A percentile compares a stretch with the other conserved stretches of the same genome.
phyloP scores from a whole-genome alignment of 2,329 filamentous ascomycete species.

The Fusarium nurragi region DNA sequence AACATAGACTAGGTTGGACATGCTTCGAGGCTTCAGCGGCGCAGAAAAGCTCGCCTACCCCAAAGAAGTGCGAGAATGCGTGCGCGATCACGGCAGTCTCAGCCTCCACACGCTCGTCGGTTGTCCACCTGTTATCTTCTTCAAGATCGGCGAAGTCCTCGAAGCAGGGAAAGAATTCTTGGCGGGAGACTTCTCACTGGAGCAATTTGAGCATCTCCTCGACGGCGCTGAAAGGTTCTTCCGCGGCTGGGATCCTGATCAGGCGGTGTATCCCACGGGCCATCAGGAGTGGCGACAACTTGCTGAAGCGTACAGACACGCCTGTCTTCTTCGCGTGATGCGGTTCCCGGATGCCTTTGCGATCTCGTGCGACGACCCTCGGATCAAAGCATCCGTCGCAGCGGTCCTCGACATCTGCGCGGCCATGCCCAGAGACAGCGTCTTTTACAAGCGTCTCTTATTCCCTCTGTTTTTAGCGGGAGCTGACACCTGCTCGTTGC shows the following conservation, averaged over 20 bases:
- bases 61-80: conserved; percentile 36
- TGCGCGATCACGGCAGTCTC: conserved; percentile 36
- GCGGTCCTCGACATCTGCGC: conserved; percentile 43
- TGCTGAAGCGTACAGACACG: conserved; percentile 45
- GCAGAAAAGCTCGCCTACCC: conserved; percentile 46
- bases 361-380: conserved; percentile 36
- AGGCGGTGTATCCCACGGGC: conserved; percentile 40
- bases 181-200: not conserved
- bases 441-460: conserved; percentile 43
- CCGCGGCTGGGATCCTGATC: conserved; percentile 39
- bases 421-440: conserved; percentile 28
- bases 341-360: conserved; percentile 43
- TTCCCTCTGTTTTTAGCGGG: conserved; percentile 45
- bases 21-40: conserved; percentile 46
- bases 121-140: conserved; percentile 42
- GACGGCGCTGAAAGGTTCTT: conserved; percentile 39
- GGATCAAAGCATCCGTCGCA: conserved; percentile 37
- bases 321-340: conserved; percentile 43
- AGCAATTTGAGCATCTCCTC: conserved; percentile 27
- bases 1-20: conserved; percentile 37
- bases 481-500: conserved; percentile 35
- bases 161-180: conserved; percentile 36
- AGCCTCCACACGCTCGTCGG: conserved; percentile 43
- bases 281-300: conserved; percentile 44
- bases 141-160: conserved; percentile 39